Conservation (phyloP, 2,329 filamentous ascomycete species). For the Trichoderma aggressivum region DNA sequence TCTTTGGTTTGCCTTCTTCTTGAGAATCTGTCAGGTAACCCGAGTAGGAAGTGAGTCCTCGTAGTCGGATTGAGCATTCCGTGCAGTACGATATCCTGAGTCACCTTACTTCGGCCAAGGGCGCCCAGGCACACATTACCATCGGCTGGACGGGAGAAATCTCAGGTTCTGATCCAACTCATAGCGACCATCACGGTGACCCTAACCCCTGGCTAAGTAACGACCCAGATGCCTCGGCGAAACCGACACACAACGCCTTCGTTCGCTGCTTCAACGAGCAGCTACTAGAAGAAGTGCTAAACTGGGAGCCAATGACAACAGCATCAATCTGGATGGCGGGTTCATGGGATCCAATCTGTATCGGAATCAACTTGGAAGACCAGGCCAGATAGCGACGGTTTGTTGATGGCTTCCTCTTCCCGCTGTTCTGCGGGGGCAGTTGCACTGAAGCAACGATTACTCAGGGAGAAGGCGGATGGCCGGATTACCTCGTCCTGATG, state of each 20-base stretch:
- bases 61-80: background rate
- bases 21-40: background rate
- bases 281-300: background rate
- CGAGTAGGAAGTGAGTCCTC: background rate
- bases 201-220: background rate
- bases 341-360: background rate
- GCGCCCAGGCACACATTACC: background rate
- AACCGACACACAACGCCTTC: background rate
- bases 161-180: background rate
- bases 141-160: background rate
- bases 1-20: background rate
- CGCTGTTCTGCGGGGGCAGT: background rate
- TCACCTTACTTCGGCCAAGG: background rate
- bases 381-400: background rate
- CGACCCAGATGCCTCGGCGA: background rate
- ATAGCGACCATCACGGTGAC: background rate
- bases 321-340: background rate
- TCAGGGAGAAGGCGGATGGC: constrained; percentile 61
- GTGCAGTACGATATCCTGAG: background rate
- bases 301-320: background rate
- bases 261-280: background rate
- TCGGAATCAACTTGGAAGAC: background rate
- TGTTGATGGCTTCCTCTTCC: background rate
- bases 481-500: constrained; percentile 91
- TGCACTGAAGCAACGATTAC: background rate